Base-by-base conservation (phyloP, 495 filamentous ascomycete genomes). In the Hypoxylon lienhwacheense region DNA sequence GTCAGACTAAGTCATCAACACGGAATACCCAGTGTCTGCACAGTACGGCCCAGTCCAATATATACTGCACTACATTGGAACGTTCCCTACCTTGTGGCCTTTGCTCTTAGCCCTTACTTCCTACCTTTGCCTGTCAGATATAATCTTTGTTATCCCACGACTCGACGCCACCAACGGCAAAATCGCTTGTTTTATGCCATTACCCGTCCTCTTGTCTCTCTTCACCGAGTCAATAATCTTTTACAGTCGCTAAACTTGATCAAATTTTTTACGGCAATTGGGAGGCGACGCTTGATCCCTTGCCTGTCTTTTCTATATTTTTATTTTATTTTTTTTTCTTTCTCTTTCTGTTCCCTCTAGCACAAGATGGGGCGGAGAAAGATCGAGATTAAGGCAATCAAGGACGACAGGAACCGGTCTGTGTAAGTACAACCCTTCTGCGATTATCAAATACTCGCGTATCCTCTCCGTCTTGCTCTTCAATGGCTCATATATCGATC, bases 321-420 rank as follows among this genome's bases (percentile, higher is more conserved):
- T n/a, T 26, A 53, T 29, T 28, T 33, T 20, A 24, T 25, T 10
- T 45, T 40, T 47, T 37, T 45, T 33, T 36, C 29, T 20, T 44
- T 10, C 6, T 33, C 58, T 21, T 28, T 45, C 17, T 28, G 16
- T 29, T 20, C 29, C 32, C 47, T 11, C 32, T 33, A 47, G 46
- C 59, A 46, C 76, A 73, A 65, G 32, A 85, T 85, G 82, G 82
- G 82, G 59, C 75, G 82, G 62, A 80, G 82, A 77, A 85, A 85
- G 85, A 98, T 98, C 70, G 93, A 97, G 76, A 98, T 98, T 81
- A 97, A 97, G 77, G 88, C 95, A 47, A 98, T 98, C 80, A 96
- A 96, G 77, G 93, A 98, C 84, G 93, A 98, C 70, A 83, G 93
- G 66, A 98, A 98, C 68, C 90, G 93, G 67, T 97, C 92, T 59